A percentile compares a stretch with the other conserved stretches of the same genome.
These are phyloP conservation scores for Kazachstania sp. DNA, from an alignment of 1,139 yeast species.

Conservation along the genomic window DNA sequence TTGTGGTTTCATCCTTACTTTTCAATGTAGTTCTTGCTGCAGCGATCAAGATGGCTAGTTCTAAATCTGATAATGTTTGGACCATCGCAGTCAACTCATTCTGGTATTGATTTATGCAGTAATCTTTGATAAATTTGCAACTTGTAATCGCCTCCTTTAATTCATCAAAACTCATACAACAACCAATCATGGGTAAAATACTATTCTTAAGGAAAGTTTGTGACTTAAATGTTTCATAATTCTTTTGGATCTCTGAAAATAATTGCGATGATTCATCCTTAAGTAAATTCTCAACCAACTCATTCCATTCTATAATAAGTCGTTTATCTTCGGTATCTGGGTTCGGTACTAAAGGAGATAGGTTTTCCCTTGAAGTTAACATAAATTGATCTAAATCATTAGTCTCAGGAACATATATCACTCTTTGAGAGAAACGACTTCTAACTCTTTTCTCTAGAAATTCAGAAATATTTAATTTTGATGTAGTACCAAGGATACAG, in stretches of 20 bases:
- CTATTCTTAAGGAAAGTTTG: conserved; percentile 48
- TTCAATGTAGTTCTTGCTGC: conserved; percentile 65
- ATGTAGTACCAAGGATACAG: conserved; percentile 72
- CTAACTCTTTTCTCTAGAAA: conserved; percentile 83
- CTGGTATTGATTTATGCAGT: conserved; percentile 23
- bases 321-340: conserved; percentile 19
- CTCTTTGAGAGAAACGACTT: conserved; percentile 78
- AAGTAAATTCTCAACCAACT: conserved; percentile 33
- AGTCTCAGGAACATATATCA: conserved; percentile 52
- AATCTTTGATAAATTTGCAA: conserved; percentile 14
- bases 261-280: conserved; percentile 28
- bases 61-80: conserved; percentile 55
- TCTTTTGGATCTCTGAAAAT: conserved; percentile 35
- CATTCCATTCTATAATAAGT: conserved; percentile 42
- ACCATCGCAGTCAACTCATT: conserved; percentile 23
- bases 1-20: conserved; percentile 45
- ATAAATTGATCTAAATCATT: conserved; percentile 38
- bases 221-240: conserved; percentile 55
- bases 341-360: not conserved
- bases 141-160: conserved; percentile 14
- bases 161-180: conserved; percentile 11
- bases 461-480: conserved; percentile 69
- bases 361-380: conserved; percentile 24
- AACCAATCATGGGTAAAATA: conserved; percentile 37
- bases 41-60: conserved; percentile 57